Percentiles rank a stretch among this genome's conserved stretches.
phyloP scores from a whole-genome alignment of 164 flowering plant genomes.

The Magnolia officinalis region DNA sequence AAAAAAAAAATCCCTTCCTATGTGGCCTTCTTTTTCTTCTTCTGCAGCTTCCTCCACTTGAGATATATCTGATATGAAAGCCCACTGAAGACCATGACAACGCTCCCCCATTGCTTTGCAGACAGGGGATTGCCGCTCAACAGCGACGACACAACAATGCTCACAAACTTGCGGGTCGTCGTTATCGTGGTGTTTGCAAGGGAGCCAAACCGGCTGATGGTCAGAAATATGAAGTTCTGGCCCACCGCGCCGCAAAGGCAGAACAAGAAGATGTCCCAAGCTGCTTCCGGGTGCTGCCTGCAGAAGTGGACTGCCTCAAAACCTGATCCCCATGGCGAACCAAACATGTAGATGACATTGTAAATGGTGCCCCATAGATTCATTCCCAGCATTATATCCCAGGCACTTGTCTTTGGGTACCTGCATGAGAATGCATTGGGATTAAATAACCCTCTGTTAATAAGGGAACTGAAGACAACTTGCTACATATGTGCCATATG shows the following conservation, averaged over 20 bases:
- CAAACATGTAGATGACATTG: constrained; percentile 90
- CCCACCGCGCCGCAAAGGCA: constrained; percentile 98
- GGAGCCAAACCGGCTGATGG: constrained; percentile 93
- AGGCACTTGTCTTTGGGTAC: constrained; percentile 93
- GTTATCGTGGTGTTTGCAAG: constrained; percentile 96
- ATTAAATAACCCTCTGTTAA: background rate
- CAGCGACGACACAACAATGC: constrained; percentile 92
- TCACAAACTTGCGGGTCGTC: constrained; percentile 94
- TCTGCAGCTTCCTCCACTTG: constrained; percentile 84
- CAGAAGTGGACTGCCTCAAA: constrained; percentile 80
- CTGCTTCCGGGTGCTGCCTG: constrained; percentile 89
- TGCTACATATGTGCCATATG: too few relatives aligned
- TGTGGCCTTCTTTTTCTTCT: constrained; percentile 63
- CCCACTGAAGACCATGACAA: constrained; percentile 87
- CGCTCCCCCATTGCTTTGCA: constrained; percentile 84
- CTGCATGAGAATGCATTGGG: constrained; percentile 28
- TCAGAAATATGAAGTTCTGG: constrained; percentile 94
- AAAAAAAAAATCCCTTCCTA: constrained; percentile 23
- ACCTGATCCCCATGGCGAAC: constrained; percentile 75
- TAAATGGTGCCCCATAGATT: constrained; percentile 97
- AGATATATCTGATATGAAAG: constrained; percentile 88
- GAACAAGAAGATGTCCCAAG: constrained; percentile 88
- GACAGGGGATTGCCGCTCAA: constrained; percentile 96
- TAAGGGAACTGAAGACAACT: too few relatives aligned
- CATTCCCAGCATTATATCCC: constrained; percentile 99